Evolutionary conservation across 352 stramenopile genomes (phyloP), one percentile per base, ranked within the genome.

Genomic region (Phytophthora ramorum): DNA sequence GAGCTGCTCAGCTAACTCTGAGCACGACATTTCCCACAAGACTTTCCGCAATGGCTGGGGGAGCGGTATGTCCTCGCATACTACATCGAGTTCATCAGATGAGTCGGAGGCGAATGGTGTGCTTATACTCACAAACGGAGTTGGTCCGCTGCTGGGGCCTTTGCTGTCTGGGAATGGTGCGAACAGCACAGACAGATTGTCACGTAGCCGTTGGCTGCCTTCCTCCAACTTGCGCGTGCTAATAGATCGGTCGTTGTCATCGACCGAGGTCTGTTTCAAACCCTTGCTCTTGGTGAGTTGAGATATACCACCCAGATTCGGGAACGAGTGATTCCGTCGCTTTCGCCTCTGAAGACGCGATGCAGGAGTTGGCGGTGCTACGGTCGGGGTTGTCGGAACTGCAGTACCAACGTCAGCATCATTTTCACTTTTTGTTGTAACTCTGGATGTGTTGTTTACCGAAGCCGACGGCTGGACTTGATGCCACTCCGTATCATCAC

Each of bases 291-390:
- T 78, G 26, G 51, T 43, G 10, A 69, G 38, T 49, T 69, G 60
- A 38, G 57, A 58, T 30, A 73, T 68, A 6, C 53, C 69, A n/a
- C 76, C 26, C 38, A 91, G 76, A 63, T 86, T 90, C 0, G 82
- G 82, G 38, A 90, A 88, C 52, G 84, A 91, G 24, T 89, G 82
- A 26, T 78, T 84, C n/a, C 87, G 84, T 53, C 76, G 71, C 58
- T 81, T 85, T 58, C 77, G 58, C 28, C 59, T 49, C 7, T 71
- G 57, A 38, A 43, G 7, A 40, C 46, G 58, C 63, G 41, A 40
- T 35, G 49, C 24, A 43, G 52, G 50, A 2, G 51, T 50, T 24
- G 62, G 61, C 1, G 57, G 50, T n/a, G n/a, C 35, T 28, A 45
- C 24, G 19, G 26, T 59, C 5, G 45, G 17, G n/a, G 40, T 41